Evolutionary conservation across 176 grass and related monocot species (phyloP), one percentile per base, ranked within the genome.

Genomic region (Calamus simplicifolius): DNA sequence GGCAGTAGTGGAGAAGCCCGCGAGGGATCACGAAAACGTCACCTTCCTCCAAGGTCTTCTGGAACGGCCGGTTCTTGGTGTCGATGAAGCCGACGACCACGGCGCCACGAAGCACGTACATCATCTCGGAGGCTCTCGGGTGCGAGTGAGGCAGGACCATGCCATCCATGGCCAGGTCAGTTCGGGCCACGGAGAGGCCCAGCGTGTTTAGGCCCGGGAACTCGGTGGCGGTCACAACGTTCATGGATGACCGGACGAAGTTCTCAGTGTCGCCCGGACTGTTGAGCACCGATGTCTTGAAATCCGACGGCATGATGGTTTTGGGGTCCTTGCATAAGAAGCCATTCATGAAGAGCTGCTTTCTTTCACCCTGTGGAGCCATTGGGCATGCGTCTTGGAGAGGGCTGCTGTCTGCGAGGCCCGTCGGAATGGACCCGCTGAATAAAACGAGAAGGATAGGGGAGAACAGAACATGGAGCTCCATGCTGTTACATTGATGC

Each of bases 201-300:
- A 76, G 80, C 66, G 85, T 80, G 80, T 88, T 88, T 2, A 88
- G 67, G 27, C 80, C 80, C 3, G 85, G 80, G 27, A 88, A 77
- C 49, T 83, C 80, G 1, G 73, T n/a, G 18, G 80, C 50, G 1
- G 79, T 79, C 51, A 88, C 58, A 10, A 88, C 70, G 67, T 59
- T 88, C 50, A 56, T 56, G 1, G 67, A 79, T 25, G 79, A 88
- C 15, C 58, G 50, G 30, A 52, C 43, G 25, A 79, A 30, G 71
- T 73, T 82, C 49, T 74, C 43, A 0, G 77, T 6, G 51, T 71
- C 56, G 10, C 83, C 69, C 0, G 74, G 74, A 30, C 70, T 64
- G 38, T 78, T 74, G 5, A 81, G 83, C 69, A 78, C 67, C 62
- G 63, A 59, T 14, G 73, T 77, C 73, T 85, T 82, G 75, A 88